Conservation (phyloP, 1,284 basidiomycete species). For the Sutorius eximius region DNA sequence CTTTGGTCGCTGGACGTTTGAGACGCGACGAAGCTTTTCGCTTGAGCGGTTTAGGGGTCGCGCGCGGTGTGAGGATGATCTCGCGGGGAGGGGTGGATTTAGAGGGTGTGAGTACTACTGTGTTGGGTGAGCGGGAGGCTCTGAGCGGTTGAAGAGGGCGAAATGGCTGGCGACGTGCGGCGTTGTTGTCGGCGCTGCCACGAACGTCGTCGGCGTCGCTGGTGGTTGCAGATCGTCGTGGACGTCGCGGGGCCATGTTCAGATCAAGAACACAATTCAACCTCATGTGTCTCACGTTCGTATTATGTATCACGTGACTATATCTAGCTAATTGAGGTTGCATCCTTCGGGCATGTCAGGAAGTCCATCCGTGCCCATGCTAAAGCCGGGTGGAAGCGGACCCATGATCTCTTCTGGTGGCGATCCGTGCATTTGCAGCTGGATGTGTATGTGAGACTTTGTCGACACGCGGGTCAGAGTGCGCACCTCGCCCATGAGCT, state of each 20-base stretch:
- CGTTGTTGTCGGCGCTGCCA: not conserved
- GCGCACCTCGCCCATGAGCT: conserved; percentile 77
- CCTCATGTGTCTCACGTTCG: conserved; percentile 4
- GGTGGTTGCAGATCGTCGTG: conserved; percentile 8
- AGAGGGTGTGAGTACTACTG: not conserved
- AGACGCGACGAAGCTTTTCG: conserved; percentile 34
- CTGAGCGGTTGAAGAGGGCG: conserved; percentile 19
- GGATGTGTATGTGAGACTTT: conserved; percentile 2
- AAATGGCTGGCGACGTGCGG: conserved; percentile 19
- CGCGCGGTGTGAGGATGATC: conserved; percentile 42
- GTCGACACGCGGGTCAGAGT: not conserved
- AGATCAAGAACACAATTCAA: conserved; percentile 9
- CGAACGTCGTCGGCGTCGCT: conserved; percentile 1
- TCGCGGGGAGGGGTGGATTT: conserved; percentile 68
- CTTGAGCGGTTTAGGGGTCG: conserved; percentile 38
- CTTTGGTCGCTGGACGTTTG: conserved; percentile 28
- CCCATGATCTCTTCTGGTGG: conserved; percentile 93
- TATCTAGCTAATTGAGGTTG: conserved; percentile 33
- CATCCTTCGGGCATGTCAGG: conserved; percentile 58
- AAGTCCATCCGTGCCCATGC: conserved; percentile 54
- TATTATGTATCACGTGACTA: conserved; percentile 20
- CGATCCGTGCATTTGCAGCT: conserved; percentile 87
- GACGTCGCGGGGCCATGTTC: conserved; percentile 17
- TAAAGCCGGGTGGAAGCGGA: conserved; percentile 79
- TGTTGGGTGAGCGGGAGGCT: conserved; percentile 11